Conservation (phyloP, 768 basidiomycete genomes). For the Hypholoma sublateritium region DNA sequence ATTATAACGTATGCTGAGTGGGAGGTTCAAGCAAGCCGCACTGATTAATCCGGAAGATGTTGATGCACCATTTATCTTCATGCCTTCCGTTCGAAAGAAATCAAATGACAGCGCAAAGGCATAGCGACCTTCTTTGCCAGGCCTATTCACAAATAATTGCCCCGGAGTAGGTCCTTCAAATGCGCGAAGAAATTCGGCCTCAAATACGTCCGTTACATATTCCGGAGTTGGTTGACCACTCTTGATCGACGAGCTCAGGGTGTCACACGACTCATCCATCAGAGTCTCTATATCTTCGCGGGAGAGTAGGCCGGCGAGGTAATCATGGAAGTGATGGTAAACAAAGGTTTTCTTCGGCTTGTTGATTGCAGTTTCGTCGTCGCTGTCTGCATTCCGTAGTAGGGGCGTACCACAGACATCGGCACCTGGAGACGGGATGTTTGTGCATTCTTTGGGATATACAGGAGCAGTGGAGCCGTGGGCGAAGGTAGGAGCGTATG, state of each 20-base stretch:
- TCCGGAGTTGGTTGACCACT: no score
- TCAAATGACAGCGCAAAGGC: constrained; percentile 27
- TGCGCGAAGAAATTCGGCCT: no score
- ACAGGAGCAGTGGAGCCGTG: background rate
- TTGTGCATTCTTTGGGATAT: constrained; percentile 1
- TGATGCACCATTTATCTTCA: constrained; percentile 15
- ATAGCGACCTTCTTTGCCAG: constrained; percentile 12
- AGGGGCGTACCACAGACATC: background rate
- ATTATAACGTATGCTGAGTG: constrained; percentile 25
- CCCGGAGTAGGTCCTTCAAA: constrained; percentile 13
- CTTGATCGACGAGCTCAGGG: constrained; percentile 1
- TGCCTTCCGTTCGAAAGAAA: no score
- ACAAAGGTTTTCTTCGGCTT: background rate
- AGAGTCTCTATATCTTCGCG: background rate
- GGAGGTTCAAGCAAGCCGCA: constrained; percentile 29
- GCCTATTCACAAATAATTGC: constrained; percentile 12
- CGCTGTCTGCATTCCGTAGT: background rate
- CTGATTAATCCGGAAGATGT: constrained; percentile 27
- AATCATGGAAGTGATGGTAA: constrained; percentile 5
- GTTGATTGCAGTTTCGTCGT: no score
- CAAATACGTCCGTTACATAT: constrained; percentile 8
- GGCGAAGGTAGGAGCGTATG: constrained; percentile 6
- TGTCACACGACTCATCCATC: constrained; percentile 3
- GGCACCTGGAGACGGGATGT: background rate
- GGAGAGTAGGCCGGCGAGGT: background rate